Evolutionary conservation across 352 stramenopile species (phyloP).

Genomic region (Phytophthora constricta): DNA sequence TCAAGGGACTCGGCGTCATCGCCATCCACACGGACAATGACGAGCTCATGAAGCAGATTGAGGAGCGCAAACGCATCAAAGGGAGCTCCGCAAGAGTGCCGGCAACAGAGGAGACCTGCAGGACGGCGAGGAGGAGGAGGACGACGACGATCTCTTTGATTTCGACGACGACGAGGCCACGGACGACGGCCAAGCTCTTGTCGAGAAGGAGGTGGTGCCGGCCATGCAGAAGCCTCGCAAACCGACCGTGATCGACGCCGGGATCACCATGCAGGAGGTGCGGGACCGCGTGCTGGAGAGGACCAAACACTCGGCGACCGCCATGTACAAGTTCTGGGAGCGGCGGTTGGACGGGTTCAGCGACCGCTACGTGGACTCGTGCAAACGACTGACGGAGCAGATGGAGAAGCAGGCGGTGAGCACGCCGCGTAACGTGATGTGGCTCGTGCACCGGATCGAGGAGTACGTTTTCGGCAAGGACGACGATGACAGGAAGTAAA

Average conservation of each 20-base stretch:
- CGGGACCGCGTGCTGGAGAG: constrained; percentile 47
- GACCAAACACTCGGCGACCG: constrained; percentile 54
- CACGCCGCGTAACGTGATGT: constrained; percentile 53
- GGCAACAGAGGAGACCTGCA: constrained; percentile 44
- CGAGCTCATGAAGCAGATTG: constrained; percentile 66
- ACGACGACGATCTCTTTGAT: constrained; percentile 51
- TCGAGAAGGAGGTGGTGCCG: constrained; percentile 57
- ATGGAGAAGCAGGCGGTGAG: constrained; percentile 68
- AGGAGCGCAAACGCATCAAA: constrained; percentile 71
- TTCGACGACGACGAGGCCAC: constrained; percentile 42
- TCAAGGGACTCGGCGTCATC: constrained; percentile 62
- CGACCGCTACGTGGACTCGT: constrained; percentile 76
- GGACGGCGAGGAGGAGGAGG: constrained; percentile 40
- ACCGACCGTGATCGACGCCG: constrained; percentile 51
- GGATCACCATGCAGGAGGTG: constrained; percentile 51
- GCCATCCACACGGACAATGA: constrained; percentile 51
- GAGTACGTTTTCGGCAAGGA: constrained; percentile 44
- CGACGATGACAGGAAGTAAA: constrained; percentile 25
- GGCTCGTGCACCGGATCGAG: constrained; percentile 56
- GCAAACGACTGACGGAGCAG: constrained; percentile 56
- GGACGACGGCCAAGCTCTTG: constrained; percentile 46
- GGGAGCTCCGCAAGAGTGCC: constrained; percentile 45
- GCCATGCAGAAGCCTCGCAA: constrained; percentile 47
- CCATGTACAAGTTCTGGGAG: constrained; percentile 81
- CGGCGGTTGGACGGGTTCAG: constrained; percentile 68